Conservation (phyloP, 2,329 filamentous ascomycete genomes). For the Apiospora marii region DNA sequence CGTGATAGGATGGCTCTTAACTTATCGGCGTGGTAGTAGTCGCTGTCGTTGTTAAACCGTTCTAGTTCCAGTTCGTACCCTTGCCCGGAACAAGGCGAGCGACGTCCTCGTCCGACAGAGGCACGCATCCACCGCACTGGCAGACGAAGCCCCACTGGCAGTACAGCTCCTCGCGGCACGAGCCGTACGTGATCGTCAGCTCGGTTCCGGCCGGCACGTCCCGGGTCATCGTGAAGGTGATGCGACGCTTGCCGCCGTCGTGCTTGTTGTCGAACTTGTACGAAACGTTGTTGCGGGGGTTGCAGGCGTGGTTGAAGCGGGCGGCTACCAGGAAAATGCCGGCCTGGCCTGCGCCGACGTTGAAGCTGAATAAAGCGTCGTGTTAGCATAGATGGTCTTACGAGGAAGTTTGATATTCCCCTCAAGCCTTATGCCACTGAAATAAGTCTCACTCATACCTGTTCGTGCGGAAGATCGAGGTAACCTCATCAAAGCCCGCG, state of each 20-base stretch:
- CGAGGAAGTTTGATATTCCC: no score
- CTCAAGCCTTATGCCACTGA: no score
- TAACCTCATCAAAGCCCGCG: slow-evolving; percentile 40
- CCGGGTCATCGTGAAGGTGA: slow-evolving; percentile 51
- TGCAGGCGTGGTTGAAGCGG: slow-evolving; percentile 67
- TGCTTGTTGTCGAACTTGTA: slow-evolving; percentile 50
- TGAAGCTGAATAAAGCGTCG: slow-evolving; percentile 25
- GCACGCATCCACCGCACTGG: slow-evolving; percentile 54
- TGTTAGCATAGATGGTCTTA: not conserved
- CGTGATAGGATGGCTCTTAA: not conserved
- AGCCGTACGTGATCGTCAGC: slow-evolving; percentile 59
- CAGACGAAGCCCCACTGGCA: slow-evolving; percentile 61
- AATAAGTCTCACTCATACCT: slow-evolving; percentile 51
- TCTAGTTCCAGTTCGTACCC: not conserved
- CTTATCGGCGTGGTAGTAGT: not conserved
- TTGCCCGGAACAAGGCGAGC: not conserved
- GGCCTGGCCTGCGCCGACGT: slow-evolving; percentile 32
- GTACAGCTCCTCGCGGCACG: slow-evolving; percentile 44
- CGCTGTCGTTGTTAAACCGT: not conserved
- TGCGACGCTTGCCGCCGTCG: slow-evolving; percentile 34
- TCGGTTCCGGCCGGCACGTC: slow-evolving; percentile 55
- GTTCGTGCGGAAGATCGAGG: slow-evolving; percentile 55
- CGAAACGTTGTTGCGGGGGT: slow-evolving; percentile 49
- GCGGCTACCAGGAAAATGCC: slow-evolving; percentile 60
- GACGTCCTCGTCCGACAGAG: slow-evolving; percentile 23